Conservation (phyloP, 768 basidiomycete genomes). For the Rickenella mellea region DNA sequence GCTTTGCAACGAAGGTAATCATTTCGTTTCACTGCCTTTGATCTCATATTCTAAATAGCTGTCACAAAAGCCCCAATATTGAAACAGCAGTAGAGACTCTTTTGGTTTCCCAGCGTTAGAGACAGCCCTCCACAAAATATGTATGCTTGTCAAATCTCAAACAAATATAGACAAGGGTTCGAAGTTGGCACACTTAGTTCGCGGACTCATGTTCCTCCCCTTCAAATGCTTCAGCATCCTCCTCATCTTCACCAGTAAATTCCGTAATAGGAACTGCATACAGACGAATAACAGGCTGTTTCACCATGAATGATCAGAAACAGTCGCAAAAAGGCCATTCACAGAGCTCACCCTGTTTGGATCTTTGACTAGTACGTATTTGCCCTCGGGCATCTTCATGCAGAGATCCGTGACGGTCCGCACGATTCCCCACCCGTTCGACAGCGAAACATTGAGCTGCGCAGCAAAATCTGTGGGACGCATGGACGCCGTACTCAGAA, state of each 20-base stretch:
- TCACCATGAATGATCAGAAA: conserved; percentile 3
- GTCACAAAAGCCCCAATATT: conserved; percentile 49
- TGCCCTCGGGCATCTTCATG: conserved; percentile 96
- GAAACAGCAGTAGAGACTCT: conserved; percentile 79
- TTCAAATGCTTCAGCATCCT: conserved; percentile 35
- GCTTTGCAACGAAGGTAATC: conserved; percentile 77
- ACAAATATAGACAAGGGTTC: conserved; percentile 1
- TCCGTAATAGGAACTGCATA: conserved; percentile 87
- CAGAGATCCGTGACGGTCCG: conserved; percentile 89
- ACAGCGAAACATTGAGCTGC: conserved; percentile 89
- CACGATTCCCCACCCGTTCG: conserved; percentile 98
- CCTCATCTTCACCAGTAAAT: conserved; percentile 76
- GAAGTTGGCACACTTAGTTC: conserved; percentile 12
- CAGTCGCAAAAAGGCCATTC: not conserved
- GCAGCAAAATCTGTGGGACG: conserved; percentile 90
- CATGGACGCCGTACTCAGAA: conserved; percentile 89
- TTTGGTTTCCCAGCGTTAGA: conserved; percentile 37
- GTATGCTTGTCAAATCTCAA: conserved; percentile 1
- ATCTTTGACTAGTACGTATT: conserved; percentile 95
- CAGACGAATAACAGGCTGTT: conserved; percentile 84
- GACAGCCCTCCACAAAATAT: conserved; percentile 2
- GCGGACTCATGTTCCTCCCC: conserved; percentile 31
- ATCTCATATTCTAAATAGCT: not conserved
- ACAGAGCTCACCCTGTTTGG: conserved; percentile 76
- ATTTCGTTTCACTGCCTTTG: conserved; percentile 7